Base-by-base conservation (phyloP, 2,329 filamentous ascomycete genomes). In the Penicillium capsulatum region DNA sequence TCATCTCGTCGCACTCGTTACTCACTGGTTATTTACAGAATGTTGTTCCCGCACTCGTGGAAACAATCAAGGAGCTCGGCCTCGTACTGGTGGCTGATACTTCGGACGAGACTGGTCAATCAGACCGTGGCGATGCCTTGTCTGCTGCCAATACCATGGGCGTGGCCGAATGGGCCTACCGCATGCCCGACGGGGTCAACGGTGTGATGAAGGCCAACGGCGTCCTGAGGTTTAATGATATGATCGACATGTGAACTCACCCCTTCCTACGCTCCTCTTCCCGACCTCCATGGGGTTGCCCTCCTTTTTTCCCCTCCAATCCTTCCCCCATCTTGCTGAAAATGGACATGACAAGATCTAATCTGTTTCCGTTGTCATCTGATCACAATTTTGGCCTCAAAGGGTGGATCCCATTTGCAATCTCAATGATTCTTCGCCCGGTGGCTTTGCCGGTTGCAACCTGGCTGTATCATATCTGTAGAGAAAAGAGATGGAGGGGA, bases 51-150 rank as follows among this genome's bases (percentile, higher is more conserved):
- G 87, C 90, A 2, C 76, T 98, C 32, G 83, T 94, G 37, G 87
- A 94, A 52, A 87, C 90, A 2, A 91, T 98, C 69, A 97, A 97
- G 66, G 88, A 89, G 17, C 86, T 94, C 34, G 91, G 92, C 17
- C 74, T 98, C 35, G 91, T 94, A 4, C 77, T 98, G 26, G 90
- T 98, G 11, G 84, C 87, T 36, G 91, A 98, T 61, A 87, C 85
- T 51, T 87, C 86, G 4, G 76, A 80, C 41, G 79, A 83, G 47
- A 44, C 47, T 24, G 45, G 54, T 31, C 55, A 63, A 37, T 40
- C 57, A 3, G 55, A 53, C 19, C 47, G 50, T 33, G 45, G 38
- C 20, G 47, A 55, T 15, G 46, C 47, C n/a, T 32, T 58, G 17
- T 34, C 51, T 16, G 43, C 48, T 9, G 40, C 57, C 9, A 48